A percentile compares a stretch with the other conserved stretches of the same genome.
These are phyloP conservation scores for Puccinia hordei DNA, from an alignment of 1,284 basidiomycete species.

Conservation along the genomic window DNA sequence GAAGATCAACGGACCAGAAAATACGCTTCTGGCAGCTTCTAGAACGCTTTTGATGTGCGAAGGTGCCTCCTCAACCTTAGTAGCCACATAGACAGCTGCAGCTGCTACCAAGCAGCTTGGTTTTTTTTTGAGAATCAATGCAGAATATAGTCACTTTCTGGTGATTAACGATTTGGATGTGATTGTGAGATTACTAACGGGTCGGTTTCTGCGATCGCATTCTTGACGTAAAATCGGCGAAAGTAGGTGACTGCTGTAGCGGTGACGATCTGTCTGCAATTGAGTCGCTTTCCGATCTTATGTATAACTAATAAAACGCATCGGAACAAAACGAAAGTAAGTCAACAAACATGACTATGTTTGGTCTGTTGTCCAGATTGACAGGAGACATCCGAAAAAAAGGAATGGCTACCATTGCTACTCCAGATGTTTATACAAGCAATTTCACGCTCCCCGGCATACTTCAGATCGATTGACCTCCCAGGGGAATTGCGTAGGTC, in stretches of 20 bases:
- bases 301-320: conserved; percentile 68
- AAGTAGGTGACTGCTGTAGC: conserved; percentile 93
- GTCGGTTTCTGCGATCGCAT: conserved; percentile 65
- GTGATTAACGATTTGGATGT: not conserved
- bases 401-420: conserved; percentile 50
- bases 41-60: conserved; percentile 91
- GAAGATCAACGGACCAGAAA: conserved; percentile 65
- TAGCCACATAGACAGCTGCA: conserved; percentile 90
- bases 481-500: conserved; percentile 55
- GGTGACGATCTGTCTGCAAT: conserved; percentile 81
- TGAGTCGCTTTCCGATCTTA: conserved; percentile 80
- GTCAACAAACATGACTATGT: not conserved
- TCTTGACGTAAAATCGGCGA: conserved; percentile 90
- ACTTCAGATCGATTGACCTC: conserved; percentile 55
- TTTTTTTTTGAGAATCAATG: not conserved
- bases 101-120: conserved; percentile 84
- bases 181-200: not conserved
- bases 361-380: too few species aligned
- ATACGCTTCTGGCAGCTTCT: conserved; percentile 76
- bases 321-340: not conserved
- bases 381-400: not conserved
- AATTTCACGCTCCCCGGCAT: conserved; percentile 55
- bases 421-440: conserved; percentile 57
- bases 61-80: conserved; percentile 94
- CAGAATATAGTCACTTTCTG: not conserved